phyloP scores from a whole-genome alignment of 768 basidiomycete genomes.

The Hygrocybe punicea region DNA sequence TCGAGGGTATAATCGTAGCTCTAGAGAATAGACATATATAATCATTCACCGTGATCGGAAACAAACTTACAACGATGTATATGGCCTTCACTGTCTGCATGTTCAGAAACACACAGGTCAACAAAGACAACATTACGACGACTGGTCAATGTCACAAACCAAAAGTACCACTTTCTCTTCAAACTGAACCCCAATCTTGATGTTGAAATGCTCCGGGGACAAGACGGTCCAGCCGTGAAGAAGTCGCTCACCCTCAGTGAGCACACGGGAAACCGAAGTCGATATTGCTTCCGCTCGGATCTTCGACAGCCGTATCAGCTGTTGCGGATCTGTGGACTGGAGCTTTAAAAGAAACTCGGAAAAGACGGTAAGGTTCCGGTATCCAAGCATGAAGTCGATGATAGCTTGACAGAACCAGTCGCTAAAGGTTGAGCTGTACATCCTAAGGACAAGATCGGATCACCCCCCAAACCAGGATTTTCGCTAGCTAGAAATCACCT shows the following conservation, averaged over 20 bases:
- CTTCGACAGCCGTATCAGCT: conserved; percentile 82
- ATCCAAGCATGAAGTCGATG: conserved; percentile 87
- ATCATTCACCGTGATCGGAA: neutral
- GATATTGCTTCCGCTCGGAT: conserved; percentile 92
- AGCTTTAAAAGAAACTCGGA: conserved; percentile 89
- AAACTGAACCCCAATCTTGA: conserved; percentile 70
- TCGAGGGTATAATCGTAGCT: conserved; percentile 92
- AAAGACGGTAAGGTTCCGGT: conserved; percentile 83
- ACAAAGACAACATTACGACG: conserved; percentile 16
- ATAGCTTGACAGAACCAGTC: conserved; percentile 98
- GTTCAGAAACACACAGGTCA: neutral
- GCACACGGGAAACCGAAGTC: conserved; percentile 72
- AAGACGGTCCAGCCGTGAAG: conserved; percentile 91
- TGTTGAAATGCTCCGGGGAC: conserved; percentile 72
- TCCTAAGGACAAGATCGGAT: conserved; percentile 38
- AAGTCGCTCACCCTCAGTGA: conserved; percentile 72
- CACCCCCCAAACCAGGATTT: neutral
- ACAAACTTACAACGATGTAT: conserved; percentile 68
- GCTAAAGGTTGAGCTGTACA: conserved; percentile 85
- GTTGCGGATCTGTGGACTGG: conserved; percentile 87
- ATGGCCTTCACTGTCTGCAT: conserved; percentile 47
- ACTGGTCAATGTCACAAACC: conserved; percentile 47
- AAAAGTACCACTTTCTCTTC: conserved; percentile 93
- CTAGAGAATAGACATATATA: conserved; percentile 35
- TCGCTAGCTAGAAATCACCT: conserved; percentile 39